Conservation (phyloP, 2,329 filamentous ascomycete species). For the Ilyonectria mors-panacis region DNA sequence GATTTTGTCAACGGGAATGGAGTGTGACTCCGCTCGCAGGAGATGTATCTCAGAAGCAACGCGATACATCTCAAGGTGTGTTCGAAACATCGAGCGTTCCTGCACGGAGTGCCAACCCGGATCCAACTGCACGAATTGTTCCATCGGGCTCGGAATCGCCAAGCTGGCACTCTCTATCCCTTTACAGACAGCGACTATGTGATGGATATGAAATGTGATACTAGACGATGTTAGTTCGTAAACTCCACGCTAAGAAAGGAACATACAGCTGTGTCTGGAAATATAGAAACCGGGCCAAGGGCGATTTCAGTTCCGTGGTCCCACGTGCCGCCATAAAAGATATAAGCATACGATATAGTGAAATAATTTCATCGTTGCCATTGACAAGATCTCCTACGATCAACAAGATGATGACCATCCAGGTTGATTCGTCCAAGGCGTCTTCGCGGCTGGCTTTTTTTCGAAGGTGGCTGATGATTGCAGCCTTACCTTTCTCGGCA, state of each 20-base stretch:
- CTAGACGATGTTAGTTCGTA: not conserved
- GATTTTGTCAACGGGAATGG: not conserved
- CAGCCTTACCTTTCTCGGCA: not conserved
- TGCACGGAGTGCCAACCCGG: not conserved
- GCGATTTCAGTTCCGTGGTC: not conserved
- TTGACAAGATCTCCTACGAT: not conserved
- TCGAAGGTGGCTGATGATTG: constrained; percentile 6
- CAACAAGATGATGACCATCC: not conserved
- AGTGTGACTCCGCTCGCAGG: not conserved
- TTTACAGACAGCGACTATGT: not conserved
- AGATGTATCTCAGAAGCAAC: not conserved
- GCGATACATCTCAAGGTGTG: not conserved
- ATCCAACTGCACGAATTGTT: not conserved
- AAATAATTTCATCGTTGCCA: not conserved
- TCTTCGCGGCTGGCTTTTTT: not conserved
- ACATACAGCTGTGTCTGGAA: not conserved
- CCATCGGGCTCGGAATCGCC: not conserved
- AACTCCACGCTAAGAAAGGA: not conserved
- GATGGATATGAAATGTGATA: not conserved
- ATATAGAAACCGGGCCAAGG: not conserved
- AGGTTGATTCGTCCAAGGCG: not conserved
- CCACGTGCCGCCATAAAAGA: not conserved
- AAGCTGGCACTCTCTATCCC: not conserved
- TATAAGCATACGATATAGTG: not conserved
- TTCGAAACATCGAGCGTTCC: not conserved